Evolutionary conservation across 2,329 filamentous ascomycete genomes (phyloP).

Genomic region (Xenoacremonium recifei): DNA sequence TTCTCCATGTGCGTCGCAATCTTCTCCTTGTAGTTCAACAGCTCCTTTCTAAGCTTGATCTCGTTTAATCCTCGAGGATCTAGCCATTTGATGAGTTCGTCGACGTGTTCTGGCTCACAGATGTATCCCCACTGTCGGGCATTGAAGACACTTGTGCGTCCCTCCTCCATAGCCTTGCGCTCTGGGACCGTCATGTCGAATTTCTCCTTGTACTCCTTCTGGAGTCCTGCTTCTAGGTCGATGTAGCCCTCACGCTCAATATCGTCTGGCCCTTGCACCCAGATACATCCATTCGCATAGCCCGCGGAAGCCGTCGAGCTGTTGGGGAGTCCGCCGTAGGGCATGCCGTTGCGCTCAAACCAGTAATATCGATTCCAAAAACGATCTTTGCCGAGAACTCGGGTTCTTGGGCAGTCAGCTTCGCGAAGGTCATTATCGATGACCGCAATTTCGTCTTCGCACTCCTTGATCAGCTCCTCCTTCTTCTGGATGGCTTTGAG

Average conservation of each 20-base stretch:
- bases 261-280: constrained; percentile 93
- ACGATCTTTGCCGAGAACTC: constrained; percentile 86
- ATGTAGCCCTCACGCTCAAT: constrained; percentile 85
- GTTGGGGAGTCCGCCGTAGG: constrained; percentile 80
- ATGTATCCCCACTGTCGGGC: constrained; percentile 90
- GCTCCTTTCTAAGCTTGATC: constrained; percentile 81
- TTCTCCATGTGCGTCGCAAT: constrained; percentile 80
- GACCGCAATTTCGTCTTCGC: constrained; percentile 80
- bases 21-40: constrained; percentile 71
- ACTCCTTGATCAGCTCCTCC: constrained; percentile 74
- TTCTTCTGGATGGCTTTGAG: constrained; percentile 87
- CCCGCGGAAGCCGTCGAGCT: constrained; percentile 84
- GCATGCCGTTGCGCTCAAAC: constrained; percentile 99
- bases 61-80: constrained; percentile 86
- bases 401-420: constrained; percentile 87
- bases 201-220: constrained; percentile 71
- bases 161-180: constrained; percentile 84
- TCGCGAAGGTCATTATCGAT: constrained; percentile 92
- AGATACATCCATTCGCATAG: constrained; percentile 93
- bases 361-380: constrained; percentile 99
- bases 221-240: constrained; percentile 68
- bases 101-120: constrained; percentile 74
- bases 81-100: constrained; percentile 81
- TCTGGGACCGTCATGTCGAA: constrained; percentile 83
- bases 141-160: constrained; percentile 70